Percentiles rank a stretch among this genome's conserved stretches.
Conservation (phyloP, 1,284 basidiomycete species). For the Apiotrichum sp. region DNA sequence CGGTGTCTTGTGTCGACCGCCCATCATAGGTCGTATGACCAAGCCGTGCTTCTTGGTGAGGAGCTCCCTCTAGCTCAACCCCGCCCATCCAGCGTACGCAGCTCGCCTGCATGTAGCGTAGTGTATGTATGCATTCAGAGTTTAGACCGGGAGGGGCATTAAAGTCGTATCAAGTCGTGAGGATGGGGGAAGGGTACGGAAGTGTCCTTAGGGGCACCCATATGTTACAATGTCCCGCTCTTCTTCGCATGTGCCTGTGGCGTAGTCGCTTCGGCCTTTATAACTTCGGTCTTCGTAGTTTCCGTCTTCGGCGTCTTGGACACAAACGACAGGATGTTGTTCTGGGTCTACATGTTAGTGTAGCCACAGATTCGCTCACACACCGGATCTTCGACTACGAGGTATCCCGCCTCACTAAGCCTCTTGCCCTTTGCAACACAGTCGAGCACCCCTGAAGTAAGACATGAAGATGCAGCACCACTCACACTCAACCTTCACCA, state of each 20-base stretch:
- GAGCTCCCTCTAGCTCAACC: too few relatives aligned
- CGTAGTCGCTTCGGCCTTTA: too few relatives aligned
- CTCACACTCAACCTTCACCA: slow-evolving; percentile 44
- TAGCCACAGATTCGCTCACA: slow-evolving; percentile 8
- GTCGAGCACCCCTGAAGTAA: slow-evolving; percentile 38
- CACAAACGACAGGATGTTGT: slow-evolving; percentile 28
- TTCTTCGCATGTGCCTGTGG: too few relatives aligned
- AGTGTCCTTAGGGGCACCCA: too few relatives aligned
- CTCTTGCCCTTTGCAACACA: slow-evolving; percentile 33
- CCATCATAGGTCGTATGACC: too few relatives aligned
- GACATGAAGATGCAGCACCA: neutral
- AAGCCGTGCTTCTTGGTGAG: too few relatives aligned
- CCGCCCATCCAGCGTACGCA: neutral
- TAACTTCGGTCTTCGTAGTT: slow-evolving; percentile 29
- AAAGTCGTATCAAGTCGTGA: too few relatives aligned
- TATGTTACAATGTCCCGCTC: too few relatives aligned
- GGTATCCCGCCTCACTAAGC: slow-evolving; percentile 41
- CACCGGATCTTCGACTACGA: slow-evolving; percentile 41
- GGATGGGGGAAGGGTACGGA: too few relatives aligned
- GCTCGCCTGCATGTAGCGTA: neutral
- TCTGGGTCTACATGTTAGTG: slow-evolving; percentile 25
- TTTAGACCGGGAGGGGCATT: neutral
- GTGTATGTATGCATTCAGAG: slow-evolving; percentile 15
- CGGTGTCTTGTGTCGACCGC: too few relatives aligned
- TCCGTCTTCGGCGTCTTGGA: slow-evolving; percentile 24